These are phyloP conservation scores for Kitagawia praeruptora DNA, from an alignment of 129 eudicot species.

Conservation along the genomic window DNA sequence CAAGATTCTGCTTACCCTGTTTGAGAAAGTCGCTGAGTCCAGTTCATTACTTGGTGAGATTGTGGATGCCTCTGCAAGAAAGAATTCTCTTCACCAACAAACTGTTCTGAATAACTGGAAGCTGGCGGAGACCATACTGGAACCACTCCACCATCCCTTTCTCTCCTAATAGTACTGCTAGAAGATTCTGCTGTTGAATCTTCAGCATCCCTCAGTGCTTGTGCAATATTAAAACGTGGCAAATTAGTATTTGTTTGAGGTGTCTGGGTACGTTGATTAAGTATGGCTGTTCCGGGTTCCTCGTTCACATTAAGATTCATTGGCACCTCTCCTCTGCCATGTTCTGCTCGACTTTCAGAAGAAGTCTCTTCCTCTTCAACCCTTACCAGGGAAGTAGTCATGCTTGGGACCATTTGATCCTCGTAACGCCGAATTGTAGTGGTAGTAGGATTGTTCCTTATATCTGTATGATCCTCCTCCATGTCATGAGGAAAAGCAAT, in stretches of 20 bases:
- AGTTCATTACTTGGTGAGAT: constrained; percentile 63
- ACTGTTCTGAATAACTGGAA: constrained; percentile 59
- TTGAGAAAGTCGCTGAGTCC: constrained; percentile 83
- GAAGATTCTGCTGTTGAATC: constrained; percentile 84
- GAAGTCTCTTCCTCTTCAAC: constrained; percentile 59
- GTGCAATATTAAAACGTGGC: constrained; percentile 30
- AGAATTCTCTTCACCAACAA: constrained; percentile 52
- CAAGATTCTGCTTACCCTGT: constrained; percentile 56
- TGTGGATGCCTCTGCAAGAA: constrained; percentile 85
- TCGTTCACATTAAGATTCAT: constrained; percentile 31
- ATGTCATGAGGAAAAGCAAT: constrained; percentile 80
- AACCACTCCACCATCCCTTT: constrained; percentile 72
- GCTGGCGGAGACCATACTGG: constrained; percentile 89
- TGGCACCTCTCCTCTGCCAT: constrained; percentile 80
- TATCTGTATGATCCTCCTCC: constrained; percentile 54
- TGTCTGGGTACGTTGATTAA: constrained; percentile 33
- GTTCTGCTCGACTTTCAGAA: constrained; percentile 27
- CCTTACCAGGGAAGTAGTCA: constrained; percentile 60
- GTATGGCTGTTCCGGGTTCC: constrained; percentile 21
- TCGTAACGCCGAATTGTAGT: constrained; percentile 42
- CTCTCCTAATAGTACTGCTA: constrained; percentile 46
- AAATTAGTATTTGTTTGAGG: constrained; percentile 57
- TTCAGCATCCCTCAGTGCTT: constrained; percentile 41
- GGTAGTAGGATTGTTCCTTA: constrained; percentile 32
- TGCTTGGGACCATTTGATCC: constrained; percentile 96